Conservation (phyloP, 2,329 filamentous ascomycete species). For the Scedosporium minutisporum region DNA sequence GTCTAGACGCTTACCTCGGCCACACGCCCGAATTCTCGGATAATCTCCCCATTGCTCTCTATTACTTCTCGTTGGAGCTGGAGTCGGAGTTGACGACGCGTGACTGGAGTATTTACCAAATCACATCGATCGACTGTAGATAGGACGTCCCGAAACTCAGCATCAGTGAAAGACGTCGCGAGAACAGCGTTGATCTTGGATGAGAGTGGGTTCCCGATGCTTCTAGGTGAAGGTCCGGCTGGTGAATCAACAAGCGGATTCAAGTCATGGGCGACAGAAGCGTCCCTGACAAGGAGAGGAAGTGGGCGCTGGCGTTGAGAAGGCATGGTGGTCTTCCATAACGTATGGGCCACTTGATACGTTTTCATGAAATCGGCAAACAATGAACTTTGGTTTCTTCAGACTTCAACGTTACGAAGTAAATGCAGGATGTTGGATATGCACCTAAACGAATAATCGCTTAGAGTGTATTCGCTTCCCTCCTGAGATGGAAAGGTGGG, state of each 20-base stretch:
- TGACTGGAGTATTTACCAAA: constrained; percentile 65
- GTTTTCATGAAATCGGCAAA: too few species aligned
- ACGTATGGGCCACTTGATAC: too few species aligned
- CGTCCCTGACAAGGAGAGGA: background rate
- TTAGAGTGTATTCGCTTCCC: too few species aligned
- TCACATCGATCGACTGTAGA: constrained; percentile 64
- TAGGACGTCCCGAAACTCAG: constrained; percentile 81
- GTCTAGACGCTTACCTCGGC: constrained; percentile 55
- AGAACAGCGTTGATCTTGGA: constrained; percentile 77
- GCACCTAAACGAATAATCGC: too few species aligned
- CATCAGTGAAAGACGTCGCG: constrained; percentile 84
- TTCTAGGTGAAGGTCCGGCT: background rate
- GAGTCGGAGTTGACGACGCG: constrained; percentile 67
- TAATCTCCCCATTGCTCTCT: constrained; percentile 80
- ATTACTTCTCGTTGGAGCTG: constrained; percentile 89
- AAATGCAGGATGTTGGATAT: too few species aligned
- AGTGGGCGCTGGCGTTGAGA: background rate
- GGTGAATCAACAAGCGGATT: background rate
- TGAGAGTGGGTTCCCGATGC: constrained; percentile 53
- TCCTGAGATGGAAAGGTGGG: too few species aligned
- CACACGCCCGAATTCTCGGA: constrained; percentile 80
- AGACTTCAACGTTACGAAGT: too few species aligned
- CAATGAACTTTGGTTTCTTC: too few species aligned
- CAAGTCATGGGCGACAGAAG: background rate
- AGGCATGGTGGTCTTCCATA: too few species aligned